Evolutionary conservation across 768 basidiomycete species (phyloP), one percentile per base, ranked within the genome.

Genomic region (Thelephora aurantiotincta): DNA sequence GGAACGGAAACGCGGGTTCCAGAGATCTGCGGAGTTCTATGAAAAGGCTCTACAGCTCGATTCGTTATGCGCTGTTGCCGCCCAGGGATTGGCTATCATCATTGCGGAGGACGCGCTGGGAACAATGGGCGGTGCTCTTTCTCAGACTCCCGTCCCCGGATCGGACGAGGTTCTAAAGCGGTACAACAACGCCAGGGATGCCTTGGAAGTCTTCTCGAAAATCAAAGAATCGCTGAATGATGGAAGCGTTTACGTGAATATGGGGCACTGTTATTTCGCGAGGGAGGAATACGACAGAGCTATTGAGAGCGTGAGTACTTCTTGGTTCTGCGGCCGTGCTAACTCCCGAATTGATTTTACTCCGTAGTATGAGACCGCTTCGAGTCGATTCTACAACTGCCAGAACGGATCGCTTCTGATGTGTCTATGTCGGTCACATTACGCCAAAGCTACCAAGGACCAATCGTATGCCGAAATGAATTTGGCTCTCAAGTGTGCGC

Each of bases 261-360:
- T 97, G 71, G 96, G 93, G 0, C 96, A 98, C 57, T 96, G 92
- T 57, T 86, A 92, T 60, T 94, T 89, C 58, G 75, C 79, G 16
- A 73, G 89, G 45, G 94, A 96, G 50, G 94, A 99, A 60, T 96
- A 82, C 59, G 94, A 98, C 53, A 74, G 87, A 44, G 94, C 96
- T 1, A 93, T 98, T 52, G 93, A 99, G 63, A 87, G 88, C 57
- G 94, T 96, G 60, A 61, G 80, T 70, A 2, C 11, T 26, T 45
- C 34, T 47, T 22, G 36, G n/a, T 22, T 14, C 22, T 41, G 6
- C 11, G 5, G 38, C 22, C 38, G 38, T 41, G 14, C 9, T 18
- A n/a, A 9, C 9, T 41, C 16, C 22, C 9, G 18, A 18, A 22
- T 9, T 51, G 9, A 47, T 20, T 13, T 18, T 44, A 43, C 22